Evolutionary conservation across 2,329 filamentous ascomycete genomes (phyloP).

Genomic region (Amauroascus verrucosus): DNA sequence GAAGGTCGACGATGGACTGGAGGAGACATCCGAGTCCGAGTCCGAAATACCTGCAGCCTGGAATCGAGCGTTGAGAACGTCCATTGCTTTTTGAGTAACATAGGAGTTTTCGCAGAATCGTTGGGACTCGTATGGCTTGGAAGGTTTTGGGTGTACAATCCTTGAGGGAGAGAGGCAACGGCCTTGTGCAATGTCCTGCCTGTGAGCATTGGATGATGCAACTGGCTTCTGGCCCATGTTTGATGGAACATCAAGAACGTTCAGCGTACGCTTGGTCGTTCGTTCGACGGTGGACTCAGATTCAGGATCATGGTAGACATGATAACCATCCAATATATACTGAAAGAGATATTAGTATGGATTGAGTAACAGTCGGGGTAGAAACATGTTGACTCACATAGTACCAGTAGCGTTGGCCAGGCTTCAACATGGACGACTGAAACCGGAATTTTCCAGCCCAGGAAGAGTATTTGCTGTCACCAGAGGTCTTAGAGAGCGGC

Average conservation of each 20-base stretch:
- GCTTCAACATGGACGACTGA: constrained; percentile 72
- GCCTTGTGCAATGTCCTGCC: constrained; percentile 65
- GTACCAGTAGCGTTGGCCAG: constrained; percentile 97
- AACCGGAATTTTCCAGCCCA: constrained; percentile 98
- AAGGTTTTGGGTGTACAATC: constrained; percentile 83
- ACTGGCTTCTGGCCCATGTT: constrained; percentile 37
- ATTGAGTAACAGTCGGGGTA: neutral
- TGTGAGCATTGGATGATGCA: constrained; percentile 35
- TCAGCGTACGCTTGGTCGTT: constrained; percentile 91
- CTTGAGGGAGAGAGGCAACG: constrained; percentile 77
- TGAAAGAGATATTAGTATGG: constrained; percentile 19
- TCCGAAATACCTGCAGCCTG: constrained; percentile 59
- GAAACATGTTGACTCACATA: constrained; percentile 48
- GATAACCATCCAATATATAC: constrained; percentile 99
- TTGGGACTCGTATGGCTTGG: constrained; percentile 76
- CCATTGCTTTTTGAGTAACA: constrained; percentile 55
- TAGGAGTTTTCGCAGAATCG: constrained; percentile 78
- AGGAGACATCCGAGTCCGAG: constrained; percentile 62
- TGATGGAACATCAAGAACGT: constrained; percentile 87
- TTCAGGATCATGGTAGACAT: constrained; percentile 91
- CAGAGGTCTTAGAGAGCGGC: constrained; percentile 77
- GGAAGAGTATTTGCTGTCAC: constrained; percentile 67
- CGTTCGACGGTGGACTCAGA: constrained; percentile 83
- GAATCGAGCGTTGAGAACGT: constrained; percentile 70
- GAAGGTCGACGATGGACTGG: constrained; percentile 64